These are phyloP conservation scores for Astrephomene gubernaculifera DNA, from an alignment of 139 green algal species.

Conservation along the genomic window DNA sequence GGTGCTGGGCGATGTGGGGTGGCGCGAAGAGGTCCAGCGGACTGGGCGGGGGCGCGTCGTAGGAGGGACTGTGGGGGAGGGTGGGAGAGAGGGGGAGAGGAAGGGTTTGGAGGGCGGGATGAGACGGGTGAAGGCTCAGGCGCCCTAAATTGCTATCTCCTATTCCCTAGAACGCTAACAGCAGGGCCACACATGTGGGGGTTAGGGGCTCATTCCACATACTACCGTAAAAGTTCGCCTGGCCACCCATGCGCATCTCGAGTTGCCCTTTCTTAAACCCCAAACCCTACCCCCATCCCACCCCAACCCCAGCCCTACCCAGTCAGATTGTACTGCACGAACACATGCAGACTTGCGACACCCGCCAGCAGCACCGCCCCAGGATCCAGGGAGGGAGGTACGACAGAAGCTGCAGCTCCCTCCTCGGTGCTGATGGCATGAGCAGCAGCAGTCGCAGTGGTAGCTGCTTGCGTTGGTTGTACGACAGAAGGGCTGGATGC, in stretches of 20 bases:
- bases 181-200: too few species aligned
- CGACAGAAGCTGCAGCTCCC: background rate
- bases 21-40: constrained; percentile 25
- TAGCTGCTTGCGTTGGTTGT: too few species aligned
- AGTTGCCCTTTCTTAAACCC: too few species aligned
- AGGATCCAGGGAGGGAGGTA: background rate
- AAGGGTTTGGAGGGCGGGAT: background rate
- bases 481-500: too few species aligned
- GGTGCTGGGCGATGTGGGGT: background rate
- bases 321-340: constrained; percentile 80
- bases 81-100: background rate
- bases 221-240: background rate
- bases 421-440: background rate
- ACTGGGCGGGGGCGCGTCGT: background rate
- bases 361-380: constrained; percentile 50
- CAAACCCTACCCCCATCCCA: background rate
- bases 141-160: too few species aligned
- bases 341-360: constrained; percentile 63
- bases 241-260: background rate
- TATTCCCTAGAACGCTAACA: too few species aligned
- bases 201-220: too few species aligned
- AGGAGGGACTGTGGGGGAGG: background rate
- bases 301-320: constrained; percentile 55
- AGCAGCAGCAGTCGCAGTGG: background rate
- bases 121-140: too few species aligned